phyloP scores from a whole-genome alignment of 2,329 filamentous ascomycete genomes.

The Aspergillus hiratsukae region DNA sequence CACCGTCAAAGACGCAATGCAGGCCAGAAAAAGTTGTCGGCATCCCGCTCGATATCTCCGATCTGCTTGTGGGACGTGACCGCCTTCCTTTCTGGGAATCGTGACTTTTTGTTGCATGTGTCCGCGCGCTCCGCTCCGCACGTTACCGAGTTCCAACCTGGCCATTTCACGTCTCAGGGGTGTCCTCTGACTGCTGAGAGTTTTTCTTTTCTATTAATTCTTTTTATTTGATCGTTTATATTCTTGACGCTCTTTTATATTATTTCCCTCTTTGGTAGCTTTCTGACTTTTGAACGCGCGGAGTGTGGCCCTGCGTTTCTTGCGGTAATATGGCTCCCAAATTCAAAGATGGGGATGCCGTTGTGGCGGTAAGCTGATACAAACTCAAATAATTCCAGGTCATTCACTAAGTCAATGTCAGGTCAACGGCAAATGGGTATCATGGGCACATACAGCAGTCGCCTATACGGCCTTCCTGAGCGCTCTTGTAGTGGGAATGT shows the following conservation, averaged over 20 bases:
- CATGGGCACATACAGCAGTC: slow-evolving; percentile 76
- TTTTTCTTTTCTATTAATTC: slow-evolving; percentile 13
- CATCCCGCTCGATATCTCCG: slow-evolving; percentile 26
- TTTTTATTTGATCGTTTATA: slow-evolving; percentile 11
- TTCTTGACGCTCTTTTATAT: slow-evolving; percentile 17
- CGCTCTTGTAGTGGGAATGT: slow-evolving; percentile 73
- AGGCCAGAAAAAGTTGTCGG: slow-evolving; percentile 28
- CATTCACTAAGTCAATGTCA: slow-evolving; percentile 32
- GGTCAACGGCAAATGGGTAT: slow-evolving; percentile 86
- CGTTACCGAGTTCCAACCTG: slow-evolving; percentile 15
- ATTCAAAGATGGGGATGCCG: slow-evolving; percentile 59
- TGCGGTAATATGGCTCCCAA: slow-evolving; percentile 54
- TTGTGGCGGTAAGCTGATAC: slow-evolving; percentile 51
- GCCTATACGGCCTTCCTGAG: slow-evolving; percentile 83
- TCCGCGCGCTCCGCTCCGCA: slow-evolving; percentile 10
- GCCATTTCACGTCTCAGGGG: slow-evolving; percentile 25
- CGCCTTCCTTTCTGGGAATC: slow-evolving; percentile 17
- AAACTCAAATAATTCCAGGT: slow-evolving; percentile 8
- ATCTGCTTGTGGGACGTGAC: slow-evolving; percentile 12
- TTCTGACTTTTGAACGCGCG: slow-evolving; percentile 8
- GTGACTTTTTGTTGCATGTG: slow-evolving; percentile 7
- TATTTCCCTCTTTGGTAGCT: slow-evolving; percentile 14
- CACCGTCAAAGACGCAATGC: not conserved
- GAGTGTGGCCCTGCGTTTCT: slow-evolving; percentile 16
- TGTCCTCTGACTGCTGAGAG: slow-evolving; percentile 12